Conservation (phyloP, 495 filamentous ascomycete genomes). For the Lasiosphaeris hirsuta region DNA sequence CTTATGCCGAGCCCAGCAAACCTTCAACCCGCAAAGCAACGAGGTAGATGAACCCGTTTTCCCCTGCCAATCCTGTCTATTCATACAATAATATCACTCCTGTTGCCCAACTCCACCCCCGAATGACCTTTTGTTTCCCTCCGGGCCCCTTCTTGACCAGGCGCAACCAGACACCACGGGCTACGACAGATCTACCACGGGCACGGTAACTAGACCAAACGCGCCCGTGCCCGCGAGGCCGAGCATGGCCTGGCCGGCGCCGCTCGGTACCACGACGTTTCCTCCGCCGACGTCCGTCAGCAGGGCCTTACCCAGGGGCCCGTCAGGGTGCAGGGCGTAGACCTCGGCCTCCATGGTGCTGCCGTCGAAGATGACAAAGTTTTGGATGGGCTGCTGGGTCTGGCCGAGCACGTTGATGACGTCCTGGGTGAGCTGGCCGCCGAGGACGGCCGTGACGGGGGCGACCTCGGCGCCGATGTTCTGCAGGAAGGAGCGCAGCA, state of each 20-base stretch:
- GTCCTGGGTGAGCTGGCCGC: slow-evolving; percentile 88
- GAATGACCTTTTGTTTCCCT: too few species aligned
- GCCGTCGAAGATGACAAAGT: slow-evolving; percentile 88
- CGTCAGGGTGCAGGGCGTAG: slow-evolving; percentile 74
- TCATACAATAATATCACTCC: too few species aligned
- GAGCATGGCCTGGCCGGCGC: neutral
- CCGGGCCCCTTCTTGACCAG: neutral
- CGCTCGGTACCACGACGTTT: slow-evolving; percentile 2
- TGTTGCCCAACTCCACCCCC: too few species aligned
- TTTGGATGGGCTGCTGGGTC: slow-evolving; percentile 91
- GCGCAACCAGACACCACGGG: neutral
- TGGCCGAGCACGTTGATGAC: slow-evolving; percentile 92
- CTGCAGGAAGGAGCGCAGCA: slow-evolving; percentile 78
- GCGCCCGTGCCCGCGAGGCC: neutral
- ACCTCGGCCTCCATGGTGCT: slow-evolving; percentile 71
- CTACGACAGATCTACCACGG: neutral
- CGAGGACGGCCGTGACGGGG: slow-evolving; percentile 84
- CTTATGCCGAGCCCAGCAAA: too few species aligned
- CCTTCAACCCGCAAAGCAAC: too few species aligned
- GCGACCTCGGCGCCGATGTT: slow-evolving; percentile 78
- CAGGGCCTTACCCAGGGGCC: slow-evolving; percentile 37
- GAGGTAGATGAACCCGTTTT: too few species aligned
- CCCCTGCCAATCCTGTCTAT: too few species aligned
- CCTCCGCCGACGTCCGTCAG: slow-evolving; percentile 6
- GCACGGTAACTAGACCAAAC: neutral